Evolutionary conservation across 1,284 basidiomycete species (phyloP).

Genomic region (Chalciporus sp.): DNA sequence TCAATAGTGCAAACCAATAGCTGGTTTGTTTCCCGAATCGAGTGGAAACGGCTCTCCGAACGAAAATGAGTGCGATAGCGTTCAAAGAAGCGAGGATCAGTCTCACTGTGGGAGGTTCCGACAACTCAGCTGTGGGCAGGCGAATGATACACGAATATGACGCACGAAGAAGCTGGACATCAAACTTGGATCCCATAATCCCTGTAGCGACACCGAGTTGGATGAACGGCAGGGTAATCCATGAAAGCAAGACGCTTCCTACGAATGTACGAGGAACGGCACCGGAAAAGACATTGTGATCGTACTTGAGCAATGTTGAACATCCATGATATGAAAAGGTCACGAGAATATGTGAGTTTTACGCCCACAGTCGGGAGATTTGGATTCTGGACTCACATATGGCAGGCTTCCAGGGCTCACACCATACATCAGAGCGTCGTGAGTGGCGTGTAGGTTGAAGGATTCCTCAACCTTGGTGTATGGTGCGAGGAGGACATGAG

Average conservation of each 20-base stretch:
- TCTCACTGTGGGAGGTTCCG: conserved; percentile 54
- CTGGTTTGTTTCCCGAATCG: conserved; percentile 66
- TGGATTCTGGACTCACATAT: conserved; percentile 45
- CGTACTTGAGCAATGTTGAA: conserved; percentile 62
- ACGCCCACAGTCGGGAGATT: neutral
- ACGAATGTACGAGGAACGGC: conserved; percentile 88
- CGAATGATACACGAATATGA: conserved; percentile 45
- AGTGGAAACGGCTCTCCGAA: conserved; percentile 63
- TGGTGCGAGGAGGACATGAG: conserved; percentile 78
- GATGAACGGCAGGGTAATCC: conserved; percentile 50
- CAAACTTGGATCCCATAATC: conserved; percentile 53
- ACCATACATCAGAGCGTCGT: conserved; percentile 86
- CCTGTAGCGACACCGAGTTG: conserved; percentile 43
- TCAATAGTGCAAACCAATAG: conserved; percentile 67
- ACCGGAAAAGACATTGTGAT: conserved; percentile 89
- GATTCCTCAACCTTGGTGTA: conserved; percentile 98
- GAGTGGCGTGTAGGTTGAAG: conserved; percentile 91
- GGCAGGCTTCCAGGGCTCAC: conserved; percentile 43
- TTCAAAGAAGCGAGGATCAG: conserved; percentile 74
- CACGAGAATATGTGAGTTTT: conserved; percentile 10
- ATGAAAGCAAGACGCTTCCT: conserved; percentile 67
- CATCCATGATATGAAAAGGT: conserved; percentile 1
- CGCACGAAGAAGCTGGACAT: conserved; percentile 54
- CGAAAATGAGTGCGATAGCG: conserved; percentile 61
- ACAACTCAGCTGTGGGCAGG: neutral